Evolutionary conservation across 768 basidiomycete genomes (phyloP), one percentile per base, ranked within the genome.

Genomic region (Lentinula lateritia): DNA sequence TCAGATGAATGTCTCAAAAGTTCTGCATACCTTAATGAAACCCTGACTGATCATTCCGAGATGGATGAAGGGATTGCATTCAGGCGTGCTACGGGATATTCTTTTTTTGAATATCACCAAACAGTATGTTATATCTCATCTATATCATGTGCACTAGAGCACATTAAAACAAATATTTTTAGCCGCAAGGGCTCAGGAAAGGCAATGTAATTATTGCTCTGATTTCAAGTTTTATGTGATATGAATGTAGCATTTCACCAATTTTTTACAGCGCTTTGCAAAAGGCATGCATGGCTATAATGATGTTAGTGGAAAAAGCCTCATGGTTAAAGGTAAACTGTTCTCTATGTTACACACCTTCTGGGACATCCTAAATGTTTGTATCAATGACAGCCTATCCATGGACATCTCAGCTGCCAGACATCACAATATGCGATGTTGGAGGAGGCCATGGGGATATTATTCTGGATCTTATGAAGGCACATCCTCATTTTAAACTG

Each of bases 371-470:
- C n/a, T n/a, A 6, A n/a, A 38, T 58, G 4, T 28, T 28, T 28
- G 28, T 28, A 28, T 28, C 28, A 28, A 2, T 28, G 28, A 36
- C 55, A 78, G 77, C 65, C 0, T 78, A 70, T 55, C 70, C 74
- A 5, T 80, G 77, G 78, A 67, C 64, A 0, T 48, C 65, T 16
- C 64, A 76, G 5, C 61, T 67, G 9, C 8, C 41, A 4, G 71
- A 68, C 13, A 65, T 72, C 3, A 65, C 66, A 2, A 68, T 80
- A n/a, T 76, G 76, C 56, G 78, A 80, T 65, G 70, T 80, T 9
- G 78, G 76, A 15, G 74, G 77, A 6, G 74, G 75, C 7, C 68
- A 74, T 46, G 79, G 80, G 0, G 64, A 71, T 48, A 64, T 72
- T 15, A 67, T 72, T 1, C 67, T 80, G 45, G 62, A 63, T 9